Conservation (phyloP, 768 basidiomycete species). For the Xerocomellus amylosporus region DNA sequence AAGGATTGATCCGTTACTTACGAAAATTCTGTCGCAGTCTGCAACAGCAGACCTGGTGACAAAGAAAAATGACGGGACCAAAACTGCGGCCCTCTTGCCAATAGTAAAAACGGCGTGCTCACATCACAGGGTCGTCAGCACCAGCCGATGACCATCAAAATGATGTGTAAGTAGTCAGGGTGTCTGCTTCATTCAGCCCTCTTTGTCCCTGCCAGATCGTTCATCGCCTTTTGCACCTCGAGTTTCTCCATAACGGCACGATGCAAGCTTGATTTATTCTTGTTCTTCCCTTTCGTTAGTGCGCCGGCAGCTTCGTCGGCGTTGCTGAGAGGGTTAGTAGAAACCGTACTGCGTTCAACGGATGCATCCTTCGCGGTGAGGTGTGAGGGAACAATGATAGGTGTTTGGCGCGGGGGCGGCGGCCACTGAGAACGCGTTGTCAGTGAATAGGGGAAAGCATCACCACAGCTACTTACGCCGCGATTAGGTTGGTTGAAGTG, state of each 20-base stretch:
- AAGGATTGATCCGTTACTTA: not conserved
- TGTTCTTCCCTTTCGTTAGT: conserved; percentile 31
- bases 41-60: not conserved
- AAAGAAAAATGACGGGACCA: not conserved
- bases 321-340: conserved; percentile 6
- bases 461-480: conserved; percentile 51
- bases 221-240: conserved; percentile 71
- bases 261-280: conserved; percentile 63
- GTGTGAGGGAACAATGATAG: conserved; percentile 74
- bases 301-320: conserved; percentile 12
- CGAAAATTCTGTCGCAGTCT: not conserved
- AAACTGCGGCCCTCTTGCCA: not conserved
- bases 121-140: not conserved
- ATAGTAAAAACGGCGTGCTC: not conserved
- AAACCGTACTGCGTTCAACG: conserved; percentile 9
- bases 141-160: not conserved
- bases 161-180: not conserved
- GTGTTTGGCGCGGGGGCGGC: conserved; percentile 73
- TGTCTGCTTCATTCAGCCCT: conserved; percentile 18
- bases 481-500: conserved; percentile 84
- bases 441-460: not conserved
- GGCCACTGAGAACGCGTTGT: conserved; percentile 59
- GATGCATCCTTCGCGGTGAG: conserved; percentile 39
- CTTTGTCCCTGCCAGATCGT: conserved; percentile 39
- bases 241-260: conserved; percentile 71